Evolutionary conservation across 768 basidiomycete genomes (phyloP).

Genomic region (Suillus brevipes): DNA sequence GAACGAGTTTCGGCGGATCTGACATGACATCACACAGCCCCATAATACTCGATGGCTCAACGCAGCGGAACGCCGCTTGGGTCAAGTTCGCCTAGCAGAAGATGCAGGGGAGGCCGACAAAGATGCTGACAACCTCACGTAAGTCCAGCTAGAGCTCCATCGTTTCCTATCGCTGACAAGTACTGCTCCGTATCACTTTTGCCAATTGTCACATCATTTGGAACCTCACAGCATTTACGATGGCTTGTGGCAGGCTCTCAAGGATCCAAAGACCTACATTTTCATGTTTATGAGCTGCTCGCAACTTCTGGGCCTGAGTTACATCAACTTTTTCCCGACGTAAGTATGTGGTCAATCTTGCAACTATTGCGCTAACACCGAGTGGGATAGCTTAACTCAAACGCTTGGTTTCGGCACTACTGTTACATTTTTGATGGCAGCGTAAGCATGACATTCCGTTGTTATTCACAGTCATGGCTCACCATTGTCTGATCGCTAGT

Average conservation of each 20-base stretch:
- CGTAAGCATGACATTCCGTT: slow-evolving; percentile 40
- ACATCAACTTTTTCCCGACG: slow-evolving; percentile 62
- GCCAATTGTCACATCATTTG: neutral
- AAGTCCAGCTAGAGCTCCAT: slow-evolving; percentile 4
- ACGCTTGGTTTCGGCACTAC: slow-evolving; percentile 65
- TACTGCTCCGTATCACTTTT: neutral
- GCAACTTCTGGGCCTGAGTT: slow-evolving; percentile 56
- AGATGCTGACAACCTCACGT: slow-evolving; percentile 33
- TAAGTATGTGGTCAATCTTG: slow-evolving; percentile 20
- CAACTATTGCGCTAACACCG: neutral
- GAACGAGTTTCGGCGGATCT: neutral
- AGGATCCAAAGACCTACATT: slow-evolving; percentile 53
- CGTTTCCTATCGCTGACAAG: neutral
- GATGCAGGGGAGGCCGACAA: slow-evolving; percentile 68
- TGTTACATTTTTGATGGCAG: slow-evolving; percentile 56
- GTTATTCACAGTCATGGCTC: neutral
- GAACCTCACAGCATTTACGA: slow-evolving; percentile 39
- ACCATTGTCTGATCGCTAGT: slow-evolving; percentile 28
- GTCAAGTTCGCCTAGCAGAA: slow-evolving; percentile 67
- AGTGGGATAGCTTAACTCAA: slow-evolving; percentile 44
- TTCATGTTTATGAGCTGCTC: slow-evolving; percentile 54
- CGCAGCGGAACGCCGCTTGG: slow-evolving; percentile 52
- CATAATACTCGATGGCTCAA: slow-evolving; percentile 63
- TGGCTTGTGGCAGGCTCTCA: slow-evolving; percentile 57
- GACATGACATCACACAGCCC: slow-evolving; percentile 38